Evolutionary conservation across 108 stramenopile genomes (phyloP).

Genomic region (Cyclostephanos tholiformis): DNA sequence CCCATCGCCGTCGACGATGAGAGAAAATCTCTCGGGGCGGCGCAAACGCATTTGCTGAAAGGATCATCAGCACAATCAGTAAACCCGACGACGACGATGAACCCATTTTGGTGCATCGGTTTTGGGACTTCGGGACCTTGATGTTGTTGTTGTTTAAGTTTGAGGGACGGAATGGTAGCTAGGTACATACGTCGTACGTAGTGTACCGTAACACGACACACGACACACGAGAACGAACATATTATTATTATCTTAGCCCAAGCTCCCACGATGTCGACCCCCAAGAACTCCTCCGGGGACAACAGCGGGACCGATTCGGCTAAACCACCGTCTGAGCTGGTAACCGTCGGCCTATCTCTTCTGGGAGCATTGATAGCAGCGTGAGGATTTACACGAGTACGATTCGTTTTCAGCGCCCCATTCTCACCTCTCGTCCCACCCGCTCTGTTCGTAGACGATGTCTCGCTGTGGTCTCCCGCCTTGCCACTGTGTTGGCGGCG

Average conservation of each 20-base stretch:
- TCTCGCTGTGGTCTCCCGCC: constrained; percentile 18
- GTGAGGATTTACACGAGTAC: background rate
- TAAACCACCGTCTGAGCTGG: constrained; percentile 20
- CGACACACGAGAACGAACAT: no score
- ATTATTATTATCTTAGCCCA: no score
- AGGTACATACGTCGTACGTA: no score
- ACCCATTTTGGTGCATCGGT: background rate
- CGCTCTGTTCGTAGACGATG: background rate
- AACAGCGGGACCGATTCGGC: background rate
- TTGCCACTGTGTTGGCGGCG: constrained; percentile 37
- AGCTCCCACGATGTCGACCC: constrained; percentile 9
- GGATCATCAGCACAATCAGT: background rate
- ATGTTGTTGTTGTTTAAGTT: no score
- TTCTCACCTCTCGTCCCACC: background rate
- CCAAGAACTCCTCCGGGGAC: background rate
- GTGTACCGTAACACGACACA: no score
- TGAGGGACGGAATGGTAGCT: no score
- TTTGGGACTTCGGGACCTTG: no score
- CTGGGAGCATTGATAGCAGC: constrained; percentile 25
- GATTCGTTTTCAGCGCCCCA: background rate
- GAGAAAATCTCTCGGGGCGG: background rate
- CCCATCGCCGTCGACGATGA: background rate
- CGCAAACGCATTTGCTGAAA: constrained; percentile 2
- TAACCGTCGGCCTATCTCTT: constrained; percentile 22
- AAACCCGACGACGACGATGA: background rate